These are phyloP conservation scores for Fusarium sp. DNA, from an alignment of 2,329 filamentous ascomycete species.

Conservation along the genomic window DNA sequence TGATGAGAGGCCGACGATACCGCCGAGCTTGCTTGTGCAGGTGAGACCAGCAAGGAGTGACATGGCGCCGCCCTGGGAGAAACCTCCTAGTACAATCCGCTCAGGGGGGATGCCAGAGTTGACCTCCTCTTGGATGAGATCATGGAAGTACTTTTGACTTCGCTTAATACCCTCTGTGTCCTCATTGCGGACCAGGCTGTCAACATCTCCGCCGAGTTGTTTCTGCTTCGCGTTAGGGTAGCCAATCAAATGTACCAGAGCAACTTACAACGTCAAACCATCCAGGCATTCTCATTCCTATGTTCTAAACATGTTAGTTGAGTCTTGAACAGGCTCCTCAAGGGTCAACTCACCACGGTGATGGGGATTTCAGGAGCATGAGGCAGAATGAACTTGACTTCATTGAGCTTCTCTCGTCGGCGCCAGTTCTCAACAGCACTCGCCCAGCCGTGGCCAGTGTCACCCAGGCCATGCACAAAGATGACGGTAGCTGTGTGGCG, in stretches of 20 bases:
- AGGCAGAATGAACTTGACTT: conserved; percentile 94
- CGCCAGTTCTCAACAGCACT: conserved; percentile 89
- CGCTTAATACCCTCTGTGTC: conserved; percentile 79
- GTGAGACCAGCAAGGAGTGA: conserved; percentile 84
- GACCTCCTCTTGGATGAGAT: conserved; percentile 82
- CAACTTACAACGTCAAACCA: conserved; percentile 81
- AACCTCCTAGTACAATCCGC: conserved; percentile 86
- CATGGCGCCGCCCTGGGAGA: conserved; percentile 89
- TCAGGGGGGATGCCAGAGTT: conserved; percentile 81
- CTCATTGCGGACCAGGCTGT: conserved; percentile 52
- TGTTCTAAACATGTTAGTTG: conserved; percentile 38
- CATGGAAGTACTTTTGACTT: conserved; percentile 79
- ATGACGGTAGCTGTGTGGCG: conserved; percentile 95
- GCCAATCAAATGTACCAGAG: neutral
- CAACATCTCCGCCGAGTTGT: conserved; percentile 46
- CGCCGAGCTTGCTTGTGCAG: conserved; percentile 76
- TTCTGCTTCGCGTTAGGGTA: conserved; percentile 37
- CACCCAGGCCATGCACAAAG: conserved; percentile 90
- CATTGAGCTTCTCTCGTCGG: conserved; percentile 78
- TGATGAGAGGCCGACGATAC: conserved; percentile 84
- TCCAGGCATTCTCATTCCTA: conserved; percentile 72
- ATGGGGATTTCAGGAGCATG: conserved; percentile 89
- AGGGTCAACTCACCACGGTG: conserved; percentile 59
- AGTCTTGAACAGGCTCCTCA: neutral
- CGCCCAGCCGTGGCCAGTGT: conserved; percentile 82